Evolutionary conservation across 2,329 filamentous ascomycete species (phyloP).

Genomic region (Colletotrichum agaves): DNA sequence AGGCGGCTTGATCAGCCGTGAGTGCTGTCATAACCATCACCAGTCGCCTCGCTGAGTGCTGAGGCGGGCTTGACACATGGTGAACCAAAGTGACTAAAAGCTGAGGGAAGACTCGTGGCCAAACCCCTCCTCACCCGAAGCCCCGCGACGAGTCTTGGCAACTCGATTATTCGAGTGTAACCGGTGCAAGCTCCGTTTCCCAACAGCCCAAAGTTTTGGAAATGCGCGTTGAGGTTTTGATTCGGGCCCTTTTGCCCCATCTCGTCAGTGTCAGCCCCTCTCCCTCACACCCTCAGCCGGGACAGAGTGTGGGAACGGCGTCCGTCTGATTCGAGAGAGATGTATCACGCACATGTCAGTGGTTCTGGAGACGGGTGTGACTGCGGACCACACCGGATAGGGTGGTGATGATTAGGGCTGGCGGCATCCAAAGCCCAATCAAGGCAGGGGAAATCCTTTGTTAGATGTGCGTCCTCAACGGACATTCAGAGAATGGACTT

Average conservation of each 20-base stretch:
- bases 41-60: not conserved
- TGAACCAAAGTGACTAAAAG: not conserved
- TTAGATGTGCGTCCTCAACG: not conserved
- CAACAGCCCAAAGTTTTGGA: constrained; percentile 18
- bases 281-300: constrained; percentile 14
- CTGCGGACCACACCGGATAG: not conserved
- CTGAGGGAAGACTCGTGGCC: not conserved
- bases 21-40: not conserved
- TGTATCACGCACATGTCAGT: constrained; percentile 29
- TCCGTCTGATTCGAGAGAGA: constrained; percentile 3
- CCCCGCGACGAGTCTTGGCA: constrained; percentile 1
- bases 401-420: constrained; percentile 15
- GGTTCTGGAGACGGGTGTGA: not conserved
- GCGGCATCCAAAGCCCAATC: not conserved
- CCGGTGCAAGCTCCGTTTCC: not conserved
- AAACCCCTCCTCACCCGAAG: constrained; percentile 4
- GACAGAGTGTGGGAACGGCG: constrained; percentile 1
- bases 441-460: constrained; percentile 13
- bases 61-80: not conserved
- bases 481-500: not conserved
- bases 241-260: constrained; percentile 10
- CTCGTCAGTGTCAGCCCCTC: not conserved
- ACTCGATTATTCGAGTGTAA: not conserved
- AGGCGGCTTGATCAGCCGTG: not conserved
- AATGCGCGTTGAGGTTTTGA: constrained; percentile 17